Evolutionary conservation across 2,329 filamentous ascomycete genomes (phyloP), one percentile per base, ranked within the genome.

Genomic region (Beauveria pseudobassiana): DNA sequence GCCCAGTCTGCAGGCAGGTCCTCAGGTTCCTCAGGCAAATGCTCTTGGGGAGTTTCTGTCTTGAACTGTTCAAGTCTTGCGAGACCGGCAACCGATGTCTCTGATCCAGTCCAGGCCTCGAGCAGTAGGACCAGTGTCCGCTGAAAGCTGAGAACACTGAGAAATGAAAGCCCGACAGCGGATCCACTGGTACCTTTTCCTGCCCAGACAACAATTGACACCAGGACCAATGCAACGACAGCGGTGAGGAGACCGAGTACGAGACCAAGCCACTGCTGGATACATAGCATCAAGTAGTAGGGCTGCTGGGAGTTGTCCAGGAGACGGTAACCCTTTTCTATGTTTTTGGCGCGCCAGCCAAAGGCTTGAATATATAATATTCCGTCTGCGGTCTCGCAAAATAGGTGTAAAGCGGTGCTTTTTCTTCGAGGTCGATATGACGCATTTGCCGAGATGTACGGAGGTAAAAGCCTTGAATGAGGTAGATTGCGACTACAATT

Each of bases 361-460:
- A 61, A 53, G 7, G 58, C 38, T n/a, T 45, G 24, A 22, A 61
- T 24, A 26, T 61, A 38, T 3, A 46, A 3, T 3, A 61, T 16
- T 1, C 58, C 58, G 10, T 48, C 42, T 5, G 58, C 38, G 1
- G 50, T 54, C 4, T 61, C 50, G 16, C 9, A 10, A 40, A 61
- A 7, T 34, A 53, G 1, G 28, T 61, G 22, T 61, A 61, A 2
- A 61, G 28, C 3, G 58, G 50, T 14, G 58, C 24, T 12, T 46
- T 54, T 9, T 52, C 49, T 30, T 61, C 58, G 5, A 61, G 38
- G 20, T 61, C 58, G 1, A 61, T 12, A 26, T 54, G 50, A 20
- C 58, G 38, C 12, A 61, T 49, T 54, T 61, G 50, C 1, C 58
- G 8, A 22, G 58, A 61, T n/a, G 58, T 61, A 3, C 50, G 20